phyloP scores from a whole-genome alignment of 176 grass and related monocot genomes.

The Musa beccarii region DNA sequence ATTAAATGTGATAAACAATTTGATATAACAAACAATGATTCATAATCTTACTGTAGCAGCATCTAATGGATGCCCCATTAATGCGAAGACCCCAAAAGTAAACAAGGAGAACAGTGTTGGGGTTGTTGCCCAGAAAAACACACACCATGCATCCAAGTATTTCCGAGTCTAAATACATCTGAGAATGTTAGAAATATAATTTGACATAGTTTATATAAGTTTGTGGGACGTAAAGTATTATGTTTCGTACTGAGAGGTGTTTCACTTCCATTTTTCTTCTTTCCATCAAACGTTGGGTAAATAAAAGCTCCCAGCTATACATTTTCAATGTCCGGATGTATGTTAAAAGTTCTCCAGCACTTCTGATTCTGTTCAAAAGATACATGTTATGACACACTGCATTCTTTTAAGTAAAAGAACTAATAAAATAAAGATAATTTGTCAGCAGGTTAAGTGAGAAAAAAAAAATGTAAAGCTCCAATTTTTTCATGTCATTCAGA shows the following conservation, averaged over 20 bases:
- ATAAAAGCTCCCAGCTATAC: slow-evolving; percentile 87
- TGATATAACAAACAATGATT: slow-evolving; percentile 20
- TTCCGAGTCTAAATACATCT: slow-evolving; percentile 61
- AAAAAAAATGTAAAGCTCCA: background rate
- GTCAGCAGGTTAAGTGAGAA: background rate
- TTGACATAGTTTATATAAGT: background rate
- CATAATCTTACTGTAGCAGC: slow-evolving; percentile 79
- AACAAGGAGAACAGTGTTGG: slow-evolving; percentile 91
- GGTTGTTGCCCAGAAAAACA: slow-evolving; percentile 97
- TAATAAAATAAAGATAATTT: background rate
- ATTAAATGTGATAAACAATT: slow-evolving; percentile 17
- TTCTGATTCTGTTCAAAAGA: slow-evolving; percentile 56
- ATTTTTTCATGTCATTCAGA: too few relatives aligned
- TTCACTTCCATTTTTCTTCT: slow-evolving; percentile 85
- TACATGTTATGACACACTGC: background rate
- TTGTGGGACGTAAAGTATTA: too few relatives aligned
- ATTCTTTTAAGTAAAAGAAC: background rate
- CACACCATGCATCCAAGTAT: slow-evolving; percentile 98
- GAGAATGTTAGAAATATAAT: background rate
- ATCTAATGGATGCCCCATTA: slow-evolving; percentile 74
- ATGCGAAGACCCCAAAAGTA: slow-evolving; percentile 78
- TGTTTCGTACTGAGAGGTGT: slow-evolving; percentile 70
- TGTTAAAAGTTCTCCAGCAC: slow-evolving; percentile 82
- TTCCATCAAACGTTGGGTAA: slow-evolving; percentile 61
- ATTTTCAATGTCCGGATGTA: slow-evolving; percentile 95